Conservation (phyloP, 192 early-diverging fungal species). For the Dissophora globulifera region DNA sequence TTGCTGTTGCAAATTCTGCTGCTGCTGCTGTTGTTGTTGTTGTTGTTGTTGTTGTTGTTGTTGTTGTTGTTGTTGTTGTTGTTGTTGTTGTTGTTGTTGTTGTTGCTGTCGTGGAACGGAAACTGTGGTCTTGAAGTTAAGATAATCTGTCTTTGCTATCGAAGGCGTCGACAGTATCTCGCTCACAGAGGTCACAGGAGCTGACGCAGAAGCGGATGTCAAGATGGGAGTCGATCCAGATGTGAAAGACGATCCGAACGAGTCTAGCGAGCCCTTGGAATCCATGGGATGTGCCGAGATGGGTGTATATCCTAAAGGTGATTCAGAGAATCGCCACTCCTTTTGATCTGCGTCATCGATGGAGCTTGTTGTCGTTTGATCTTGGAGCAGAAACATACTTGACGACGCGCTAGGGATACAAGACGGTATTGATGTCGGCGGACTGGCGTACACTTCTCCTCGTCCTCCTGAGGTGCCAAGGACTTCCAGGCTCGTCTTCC, state of each 20-base stretch:
- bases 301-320: constrained; percentile 23
- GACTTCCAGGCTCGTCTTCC: not conserved
- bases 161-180: not conserved
- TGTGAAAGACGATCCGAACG: not conserved
- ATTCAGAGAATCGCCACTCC: constrained; percentile 18
- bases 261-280: constrained; percentile 7
- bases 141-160: constrained; percentile 15
- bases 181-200: not conserved
- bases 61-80: not conserved
- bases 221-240: not conserved
- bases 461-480: not conserved
- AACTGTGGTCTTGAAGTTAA: constrained; percentile 19
- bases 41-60: too few species aligned
- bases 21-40: too few species aligned
- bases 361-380: not conserved
- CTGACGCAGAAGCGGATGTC: not conserved
- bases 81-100: not conserved
- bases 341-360: not conserved
- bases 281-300: not conserved
- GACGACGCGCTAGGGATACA: not conserved
- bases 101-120: not conserved
- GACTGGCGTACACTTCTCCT: too few species aligned
- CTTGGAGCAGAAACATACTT: not conserved
- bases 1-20: too few species aligned
- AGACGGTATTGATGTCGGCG: not conserved